Conservation (phyloP, 768 basidiomycete species). For the Termitomyces eurrhizus region DNA sequence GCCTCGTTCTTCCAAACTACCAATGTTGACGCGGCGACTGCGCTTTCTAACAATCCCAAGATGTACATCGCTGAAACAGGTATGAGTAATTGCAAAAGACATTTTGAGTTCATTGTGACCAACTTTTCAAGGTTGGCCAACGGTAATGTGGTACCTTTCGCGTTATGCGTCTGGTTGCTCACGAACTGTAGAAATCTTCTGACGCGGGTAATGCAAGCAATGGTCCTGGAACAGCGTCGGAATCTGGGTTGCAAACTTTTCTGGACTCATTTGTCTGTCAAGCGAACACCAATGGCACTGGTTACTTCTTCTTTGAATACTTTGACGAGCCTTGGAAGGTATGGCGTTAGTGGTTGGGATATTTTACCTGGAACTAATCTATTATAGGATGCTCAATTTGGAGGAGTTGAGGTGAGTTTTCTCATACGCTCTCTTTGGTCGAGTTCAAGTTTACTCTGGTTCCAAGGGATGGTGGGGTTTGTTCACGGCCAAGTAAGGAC, state of each 20-base stretch:
- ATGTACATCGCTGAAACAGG: conserved; percentile 96
- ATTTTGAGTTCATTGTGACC: neutral
- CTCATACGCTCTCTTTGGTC: neutral
- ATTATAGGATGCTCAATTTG: conserved; percentile 53
- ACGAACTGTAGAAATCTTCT: conserved; percentile 47
- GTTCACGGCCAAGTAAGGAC: conserved; percentile 35
- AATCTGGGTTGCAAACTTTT: conserved; percentile 62
- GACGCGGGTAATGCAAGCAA: conserved; percentile 55
- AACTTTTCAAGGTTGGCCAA: conserved; percentile 47
- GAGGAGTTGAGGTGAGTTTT: conserved; percentile 61
- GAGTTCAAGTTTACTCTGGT: conserved; percentile 1
- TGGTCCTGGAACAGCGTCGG: conserved; percentile 63
- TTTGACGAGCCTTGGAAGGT: conserved; percentile 85
- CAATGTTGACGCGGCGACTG: conserved; percentile 55
- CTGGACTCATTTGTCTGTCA: conserved; percentile 85
- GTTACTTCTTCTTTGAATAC: conserved; percentile 88
- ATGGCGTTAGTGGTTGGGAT: conserved; percentile 16
- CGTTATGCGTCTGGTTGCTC: neutral
- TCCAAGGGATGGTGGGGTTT: conserved; percentile 45
- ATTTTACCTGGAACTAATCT: conserved; percentile 1
- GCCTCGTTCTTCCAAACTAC: conserved; percentile 65
- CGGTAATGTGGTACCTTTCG: conserved; percentile 34
- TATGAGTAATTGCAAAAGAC: conserved; percentile 11
- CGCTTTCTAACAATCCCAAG: conserved; percentile 64
- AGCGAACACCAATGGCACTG: conserved; percentile 75